Evolutionary conservation across 2,329 filamentous ascomycete genomes (phyloP), one percentile per base, ranked within the genome.

Genomic region (Coniochaeta hoffmannii): DNA sequence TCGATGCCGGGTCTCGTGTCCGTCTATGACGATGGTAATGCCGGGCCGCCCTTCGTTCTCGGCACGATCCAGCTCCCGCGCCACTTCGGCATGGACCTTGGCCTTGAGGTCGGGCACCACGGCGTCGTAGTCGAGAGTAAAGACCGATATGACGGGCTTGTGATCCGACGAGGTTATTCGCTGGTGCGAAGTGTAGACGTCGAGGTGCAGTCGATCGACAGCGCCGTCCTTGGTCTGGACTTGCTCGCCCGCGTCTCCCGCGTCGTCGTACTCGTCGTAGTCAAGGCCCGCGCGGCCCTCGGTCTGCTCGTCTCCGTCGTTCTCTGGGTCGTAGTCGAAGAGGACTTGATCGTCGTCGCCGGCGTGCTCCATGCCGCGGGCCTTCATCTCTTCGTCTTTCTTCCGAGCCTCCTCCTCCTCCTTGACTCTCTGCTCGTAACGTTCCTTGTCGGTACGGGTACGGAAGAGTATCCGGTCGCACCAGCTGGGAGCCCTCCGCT

Each of bases 391-490:
- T 58, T 90, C 86, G 61, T 97, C 91, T 59, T 81, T 87, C 63
- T 82, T 86, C 60, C 80, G 83, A 0, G 87, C 80, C 22, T 85
- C 80, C 55, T 83, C 81, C 57, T 86, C 82, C 55, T 93, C 86
- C 55, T 76, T 76, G 1, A 80, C 67, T 55, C 80, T 85, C 34
- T 74, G 74, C 53, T 91, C 83, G 62, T 90, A 87, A 3, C 77
- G 77, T 26, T 86, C 71, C 59, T 81, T 86, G 64, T 94, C 86
- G 50, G 77, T 81, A 38, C 87, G 82, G 2, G 90, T 94, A 8
- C 93, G 81, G 68, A 86, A 99, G 1, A 99, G 71, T 49, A 99
- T 92, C 15, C 94, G 87, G 71, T 99, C 94, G 68, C 94, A 99
- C 93, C 94, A 99, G 67, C 91, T 96, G 2, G 94, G 94, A 2